These are phyloP conservation scores for Dothidotthia symphoricarpi DNA, from an alignment of 2,329 filamentous ascomycete species.

Conservation along the genomic window DNA sequence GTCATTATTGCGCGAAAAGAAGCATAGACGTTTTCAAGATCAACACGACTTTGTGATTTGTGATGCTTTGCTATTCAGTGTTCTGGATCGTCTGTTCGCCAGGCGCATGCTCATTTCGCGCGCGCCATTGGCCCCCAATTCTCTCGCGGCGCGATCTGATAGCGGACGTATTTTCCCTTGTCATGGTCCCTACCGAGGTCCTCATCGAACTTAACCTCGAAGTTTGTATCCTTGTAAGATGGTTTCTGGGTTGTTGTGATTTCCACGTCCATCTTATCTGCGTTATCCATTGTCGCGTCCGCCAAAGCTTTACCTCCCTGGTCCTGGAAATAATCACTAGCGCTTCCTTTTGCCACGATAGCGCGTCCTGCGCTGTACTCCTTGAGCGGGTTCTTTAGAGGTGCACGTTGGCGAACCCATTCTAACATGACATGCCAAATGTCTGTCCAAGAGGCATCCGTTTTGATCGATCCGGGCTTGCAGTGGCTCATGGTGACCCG, in stretches of 20 bases:
- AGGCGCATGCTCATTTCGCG: constrained; percentile 43
- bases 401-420: constrained; percentile 79
- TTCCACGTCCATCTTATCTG: constrained; percentile 2
- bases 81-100: too few relatives aligned
- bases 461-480: constrained; percentile 86
- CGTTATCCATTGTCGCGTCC: constrained; percentile 6
- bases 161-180: constrained; percentile 70
- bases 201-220: constrained; percentile 77
- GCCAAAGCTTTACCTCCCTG: constrained; percentile 2
- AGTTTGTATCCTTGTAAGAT: constrained; percentile 36
- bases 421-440: constrained; percentile 94
- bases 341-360: constrained; percentile 47
- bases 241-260: constrained; percentile 8
- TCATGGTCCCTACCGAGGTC: constrained; percentile 68
- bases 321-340: constrained; percentile 12
- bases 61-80: too few relatives aligned
- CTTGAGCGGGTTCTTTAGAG: constrained; percentile 72
- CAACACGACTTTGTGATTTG: too few relatives aligned
- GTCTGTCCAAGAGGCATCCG: constrained; percentile 83
- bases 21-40: too few relatives aligned
- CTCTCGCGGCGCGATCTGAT: constrained; percentile 83
- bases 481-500: constrained; percentile 82
- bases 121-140: constrained; percentile 86
- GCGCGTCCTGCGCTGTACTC: constrained; percentile 68
- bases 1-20: too few relatives aligned